Conservation (phyloP, 2,329 filamentous ascomycete species). For the Myriosclerotinia scirpicola region DNA sequence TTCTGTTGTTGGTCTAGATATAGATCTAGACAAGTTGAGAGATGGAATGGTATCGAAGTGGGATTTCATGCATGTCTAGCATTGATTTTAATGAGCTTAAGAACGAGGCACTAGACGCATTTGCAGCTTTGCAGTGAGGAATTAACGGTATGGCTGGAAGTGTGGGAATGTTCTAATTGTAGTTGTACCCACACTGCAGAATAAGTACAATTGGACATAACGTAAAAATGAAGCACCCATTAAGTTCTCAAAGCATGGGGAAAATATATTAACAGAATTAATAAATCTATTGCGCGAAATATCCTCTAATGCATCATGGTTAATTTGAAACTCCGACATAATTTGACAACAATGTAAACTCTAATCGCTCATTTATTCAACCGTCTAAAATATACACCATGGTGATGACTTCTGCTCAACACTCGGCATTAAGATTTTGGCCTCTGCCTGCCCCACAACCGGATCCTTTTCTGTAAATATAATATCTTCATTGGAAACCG, state of each 20-base stretch:
- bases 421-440: constrained; percentile 9
- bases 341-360: neutral
- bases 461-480: constrained; percentile 12
- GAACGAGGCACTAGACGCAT: too few species aligned
- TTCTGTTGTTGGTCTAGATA: too few species aligned
- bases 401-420: constrained; percentile 15
- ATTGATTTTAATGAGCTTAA: too few species aligned
- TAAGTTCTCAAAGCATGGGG: neutral
- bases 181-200: too few species aligned
- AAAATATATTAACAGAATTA: neutral
- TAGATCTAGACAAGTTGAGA: too few species aligned
- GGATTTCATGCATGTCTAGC: too few species aligned
- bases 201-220: neutral
- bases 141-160: too few species aligned
- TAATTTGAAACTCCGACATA: neutral
- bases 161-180: too few species aligned
- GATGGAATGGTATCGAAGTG: too few species aligned
- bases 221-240: neutral
- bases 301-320: neutral
- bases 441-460: neutral
- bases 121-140: too few species aligned
- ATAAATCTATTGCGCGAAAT: neutral
- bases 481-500: neutral
- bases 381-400: constrained; percentile 10
- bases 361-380: neutral